Percentiles rank a stretch among this genome's conserved stretches.
Evolutionary conservation across 108 stramenopile species (phyloP).

Genomic region (Aurantiochytrium sp.): DNA sequence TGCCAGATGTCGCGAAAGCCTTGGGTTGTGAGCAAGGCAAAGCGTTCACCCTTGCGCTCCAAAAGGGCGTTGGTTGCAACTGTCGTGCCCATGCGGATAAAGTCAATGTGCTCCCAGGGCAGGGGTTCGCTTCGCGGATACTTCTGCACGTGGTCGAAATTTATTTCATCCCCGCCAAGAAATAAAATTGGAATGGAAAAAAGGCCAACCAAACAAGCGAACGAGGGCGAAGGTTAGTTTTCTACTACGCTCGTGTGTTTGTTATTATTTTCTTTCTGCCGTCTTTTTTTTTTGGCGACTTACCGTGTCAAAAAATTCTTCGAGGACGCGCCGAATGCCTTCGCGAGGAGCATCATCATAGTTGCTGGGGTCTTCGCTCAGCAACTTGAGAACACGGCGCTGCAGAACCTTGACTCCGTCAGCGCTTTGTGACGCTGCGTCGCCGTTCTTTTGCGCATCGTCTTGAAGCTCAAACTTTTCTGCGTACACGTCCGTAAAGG

Average conservation of each 20-base stretch:
- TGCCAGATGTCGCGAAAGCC: conserved; percentile 81
- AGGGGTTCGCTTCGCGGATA: conserved; percentile 64
- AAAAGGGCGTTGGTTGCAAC: conserved; percentile 94
- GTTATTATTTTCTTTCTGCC: too few species aligned
- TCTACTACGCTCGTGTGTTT: conserved; percentile 24
- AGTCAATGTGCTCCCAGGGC: conserved; percentile 65
- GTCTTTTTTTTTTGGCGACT: not conserved
- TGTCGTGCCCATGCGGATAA: conserved; percentile 90
- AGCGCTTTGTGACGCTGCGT: not conserved
- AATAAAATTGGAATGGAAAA: too few species aligned
- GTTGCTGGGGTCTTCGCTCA: conserved; percentile 83
- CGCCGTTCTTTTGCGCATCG: not conserved
- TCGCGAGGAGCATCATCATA: conserved; percentile 94
- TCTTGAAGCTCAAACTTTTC: conserved; percentile 46
- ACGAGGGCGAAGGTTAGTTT: not conserved
- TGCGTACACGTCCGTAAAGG: conserved; percentile 85
- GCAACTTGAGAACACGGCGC: conserved; percentile 60
- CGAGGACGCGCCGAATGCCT: conserved; percentile 81
- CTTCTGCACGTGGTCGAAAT: not conserved
- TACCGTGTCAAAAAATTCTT: conserved; percentile 58
- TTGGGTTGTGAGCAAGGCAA: conserved; percentile 76
- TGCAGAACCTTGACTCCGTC: not conserved
- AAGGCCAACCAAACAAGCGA: too few species aligned
- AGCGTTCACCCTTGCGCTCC: conserved; percentile 81
- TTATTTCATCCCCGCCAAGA: too few species aligned